A percentile compares a stretch with the other conserved stretches of the same genome.
phyloP scores from a whole-genome alignment of 2,329 filamentous ascomycete genomes.

The Decorospora gaudefroyi region DNA sequence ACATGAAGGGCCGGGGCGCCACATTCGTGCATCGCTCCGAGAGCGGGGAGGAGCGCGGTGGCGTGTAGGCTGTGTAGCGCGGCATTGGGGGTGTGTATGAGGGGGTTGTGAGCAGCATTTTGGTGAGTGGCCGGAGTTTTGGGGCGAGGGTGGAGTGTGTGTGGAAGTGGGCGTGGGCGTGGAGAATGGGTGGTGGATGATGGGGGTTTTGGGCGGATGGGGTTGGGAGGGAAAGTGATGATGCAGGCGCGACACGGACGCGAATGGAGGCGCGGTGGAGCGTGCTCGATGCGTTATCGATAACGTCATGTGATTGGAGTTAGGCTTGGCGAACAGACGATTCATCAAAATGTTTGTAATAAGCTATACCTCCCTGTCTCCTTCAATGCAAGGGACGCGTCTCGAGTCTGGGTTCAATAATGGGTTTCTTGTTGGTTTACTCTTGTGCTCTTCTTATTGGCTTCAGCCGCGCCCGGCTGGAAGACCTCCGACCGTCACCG shows the following conservation, averaged over 20 bases:
- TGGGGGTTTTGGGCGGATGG: conserved; percentile 6
- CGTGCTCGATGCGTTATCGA: conserved; percentile 21
- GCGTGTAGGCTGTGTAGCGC: conserved; percentile 35
- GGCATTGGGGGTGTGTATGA: conserved; percentile 32
- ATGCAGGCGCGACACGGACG: conserved; percentile 8
- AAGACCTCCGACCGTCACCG: too few relatives aligned
- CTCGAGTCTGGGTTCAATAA: too few relatives aligned
- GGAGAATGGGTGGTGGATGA: background rate
- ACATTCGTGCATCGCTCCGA: conserved; percentile 51
- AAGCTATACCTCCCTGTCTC: background rate
- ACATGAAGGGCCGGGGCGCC: conserved; percentile 35
- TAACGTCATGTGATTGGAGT: conserved; percentile 9
- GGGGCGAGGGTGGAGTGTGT: background rate
- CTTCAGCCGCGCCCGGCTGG: too few relatives aligned
- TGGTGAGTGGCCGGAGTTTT: background rate
- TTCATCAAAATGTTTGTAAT: too few relatives aligned
- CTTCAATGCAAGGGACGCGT: too few relatives aligned
- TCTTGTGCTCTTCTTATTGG: too few relatives aligned
- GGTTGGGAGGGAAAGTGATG: conserved; percentile 10
- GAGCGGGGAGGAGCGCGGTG: conserved; percentile 51
- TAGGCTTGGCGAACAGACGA: background rate
- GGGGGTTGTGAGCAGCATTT: conserved; percentile 39
- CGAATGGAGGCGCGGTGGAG: conserved; percentile 9
- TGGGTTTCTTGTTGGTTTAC: too few relatives aligned
- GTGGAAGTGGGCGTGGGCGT: background rate